Conservation (phyloP, 228 moss, liverwort and hornwort genomes). For the Sphagnum magellanicum region DNA sequence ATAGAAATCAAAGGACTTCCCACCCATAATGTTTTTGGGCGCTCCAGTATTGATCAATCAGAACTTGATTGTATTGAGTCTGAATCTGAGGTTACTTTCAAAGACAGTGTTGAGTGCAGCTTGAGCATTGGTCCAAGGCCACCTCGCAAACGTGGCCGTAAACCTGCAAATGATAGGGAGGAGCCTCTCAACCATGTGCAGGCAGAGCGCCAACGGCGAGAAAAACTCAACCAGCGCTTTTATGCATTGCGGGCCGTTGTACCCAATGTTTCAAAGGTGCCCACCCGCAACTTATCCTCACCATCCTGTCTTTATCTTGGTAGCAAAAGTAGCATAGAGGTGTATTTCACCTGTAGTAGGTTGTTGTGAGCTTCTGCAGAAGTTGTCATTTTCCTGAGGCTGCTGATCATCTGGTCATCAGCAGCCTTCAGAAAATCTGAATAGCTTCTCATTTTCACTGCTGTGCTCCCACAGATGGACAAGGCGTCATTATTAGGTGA, state of each 20-base stretch:
- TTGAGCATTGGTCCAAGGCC: slow-evolving; percentile 25
- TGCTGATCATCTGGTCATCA: background rate
- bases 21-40: slow-evolving; percentile 9
- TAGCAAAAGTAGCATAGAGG: background rate
- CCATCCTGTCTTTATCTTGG: background rate
- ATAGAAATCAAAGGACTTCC: slow-evolving; percentile 28
- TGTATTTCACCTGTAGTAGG: background rate
- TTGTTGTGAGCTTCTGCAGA: background rate
- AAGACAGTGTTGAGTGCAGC: slow-evolving; percentile 32
- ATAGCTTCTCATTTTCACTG: background rate
- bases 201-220: slow-evolving; percentile 63
- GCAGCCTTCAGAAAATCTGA: background rate
- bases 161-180: slow-evolving; percentile 60
- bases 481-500: slow-evolving; percentile 83
- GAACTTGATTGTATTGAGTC: slow-evolving; percentile 34
- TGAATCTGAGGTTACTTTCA: slow-evolving; percentile 21
- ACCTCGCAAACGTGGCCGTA: slow-evolving; percentile 61
- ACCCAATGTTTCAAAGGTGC: slow-evolving; percentile 61
- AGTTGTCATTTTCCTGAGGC: background rate
- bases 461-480: slow-evolving; percentile 47
- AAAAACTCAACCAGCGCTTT: slow-evolving; percentile 57
- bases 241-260: slow-evolving; percentile 59
- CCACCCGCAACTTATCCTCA: background rate
- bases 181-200: slow-evolving; percentile 67
- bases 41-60: slow-evolving; percentile 12